These are phyloP conservation scores for Taiozyma onychis DNA, from an alignment of 1,139 yeast genomes.

Conservation along the genomic window DNA sequence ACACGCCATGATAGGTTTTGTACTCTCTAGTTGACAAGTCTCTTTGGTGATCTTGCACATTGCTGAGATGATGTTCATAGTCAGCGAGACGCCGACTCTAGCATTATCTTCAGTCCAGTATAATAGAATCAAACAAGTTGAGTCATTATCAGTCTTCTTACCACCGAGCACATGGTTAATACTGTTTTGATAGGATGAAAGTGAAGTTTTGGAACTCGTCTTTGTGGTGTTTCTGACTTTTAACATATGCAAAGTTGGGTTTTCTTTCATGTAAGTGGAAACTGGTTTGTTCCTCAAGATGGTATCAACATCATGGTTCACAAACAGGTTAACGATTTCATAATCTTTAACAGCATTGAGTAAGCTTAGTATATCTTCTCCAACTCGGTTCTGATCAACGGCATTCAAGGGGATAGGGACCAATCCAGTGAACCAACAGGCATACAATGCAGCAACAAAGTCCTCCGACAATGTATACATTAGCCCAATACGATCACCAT, in stretches of 20 bases:
- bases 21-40: constrained; percentile 76
- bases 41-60: constrained; percentile 88
- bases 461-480: constrained; percentile 90
- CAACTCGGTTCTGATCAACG: constrained; percentile 59
- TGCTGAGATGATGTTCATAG: constrained; percentile 63
- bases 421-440: constrained; percentile 80
- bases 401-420: constrained; percentile 79
- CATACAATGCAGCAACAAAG: constrained; percentile 74
- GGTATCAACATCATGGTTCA: constrained; percentile 72
- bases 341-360: constrained; percentile 63
- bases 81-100: constrained; percentile 55
- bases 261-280: constrained; percentile 55
- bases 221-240: constrained; percentile 63
- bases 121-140: constrained; percentile 55
- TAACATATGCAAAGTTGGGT: constrained; percentile 35
- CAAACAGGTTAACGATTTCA: constrained; percentile 65
- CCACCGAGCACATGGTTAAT: constrained; percentile 39
- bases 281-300: constrained; percentile 67
- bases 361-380: constrained; percentile 73
- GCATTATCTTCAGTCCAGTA: constrained; percentile 72
- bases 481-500: constrained; percentile 71
- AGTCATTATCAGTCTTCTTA: constrained; percentile 29
- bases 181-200: constrained; percentile 37
- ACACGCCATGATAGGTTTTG: constrained; percentile 75
- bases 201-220: constrained; percentile 48